phyloP scores from a whole-genome alignment of 768 basidiomycete genomes.

The Polyporus arcularius region DNA sequence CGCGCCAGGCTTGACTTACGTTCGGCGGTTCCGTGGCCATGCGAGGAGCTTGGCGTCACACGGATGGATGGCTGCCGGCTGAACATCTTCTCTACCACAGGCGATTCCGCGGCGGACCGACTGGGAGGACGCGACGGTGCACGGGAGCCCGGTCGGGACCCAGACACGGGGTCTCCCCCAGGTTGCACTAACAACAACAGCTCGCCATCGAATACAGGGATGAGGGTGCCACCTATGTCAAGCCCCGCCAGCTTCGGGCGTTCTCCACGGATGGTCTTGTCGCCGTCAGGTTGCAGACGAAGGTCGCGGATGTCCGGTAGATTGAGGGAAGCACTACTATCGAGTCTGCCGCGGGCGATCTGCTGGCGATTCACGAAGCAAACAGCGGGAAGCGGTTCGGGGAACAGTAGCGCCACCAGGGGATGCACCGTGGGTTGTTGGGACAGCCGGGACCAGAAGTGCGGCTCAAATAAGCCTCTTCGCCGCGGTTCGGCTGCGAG shows the following conservation, averaged over 20 bases:
- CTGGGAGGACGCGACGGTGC: constrained; percentile 73
- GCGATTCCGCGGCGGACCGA: constrained; percentile 46
- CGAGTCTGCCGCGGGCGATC: constrained; percentile 66
- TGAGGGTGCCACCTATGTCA: constrained; percentile 64
- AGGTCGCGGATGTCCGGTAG: constrained; percentile 62
- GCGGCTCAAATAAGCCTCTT: constrained; percentile 75
- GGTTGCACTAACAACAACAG: constrained; percentile 68
- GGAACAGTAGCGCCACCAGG: constrained; percentile 70
- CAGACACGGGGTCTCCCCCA: constrained; percentile 37
- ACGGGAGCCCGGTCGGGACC: constrained; percentile 60
- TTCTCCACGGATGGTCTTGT: constrained; percentile 8
- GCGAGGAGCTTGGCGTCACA: constrained; percentile 61
- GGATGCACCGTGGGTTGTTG: constrained; percentile 44
- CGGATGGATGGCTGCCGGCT: constrained; percentile 74
- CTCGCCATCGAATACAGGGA: constrained; percentile 76
- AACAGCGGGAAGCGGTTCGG: constrained; percentile 69
- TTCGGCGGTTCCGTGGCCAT: constrained; percentile 67
- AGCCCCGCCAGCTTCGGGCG: constrained; percentile 17
- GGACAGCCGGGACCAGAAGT: constrained; percentile 62
- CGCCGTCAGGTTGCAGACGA: constrained; percentile 40
- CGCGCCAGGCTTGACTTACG: constrained; percentile 77
- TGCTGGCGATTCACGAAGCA: constrained; percentile 68
- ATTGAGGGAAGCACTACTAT: constrained; percentile 53
- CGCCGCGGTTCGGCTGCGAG: constrained; percentile 72
- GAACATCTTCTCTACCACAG: constrained; percentile 42